Percentiles rank a stretch among this genome's conserved stretches.
These are phyloP conservation scores for Neoascochyta sp. DNA, from an alignment of 2,329 filamentous ascomycete species.

Conservation along the genomic window DNA sequence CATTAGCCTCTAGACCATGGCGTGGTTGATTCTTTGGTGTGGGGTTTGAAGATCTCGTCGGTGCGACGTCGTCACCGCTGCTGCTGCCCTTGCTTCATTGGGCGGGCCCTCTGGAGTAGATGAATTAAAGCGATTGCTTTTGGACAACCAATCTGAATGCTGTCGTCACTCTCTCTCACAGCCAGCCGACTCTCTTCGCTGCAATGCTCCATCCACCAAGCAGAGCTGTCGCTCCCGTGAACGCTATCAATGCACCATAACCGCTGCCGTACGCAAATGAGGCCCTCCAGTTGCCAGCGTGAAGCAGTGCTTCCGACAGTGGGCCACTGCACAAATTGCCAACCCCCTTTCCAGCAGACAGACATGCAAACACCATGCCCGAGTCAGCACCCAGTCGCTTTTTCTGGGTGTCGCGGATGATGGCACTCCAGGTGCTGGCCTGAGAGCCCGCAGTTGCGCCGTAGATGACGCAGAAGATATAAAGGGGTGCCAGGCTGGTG, in stretches of 20 bases:
- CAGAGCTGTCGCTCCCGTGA: conserved; percentile 42
- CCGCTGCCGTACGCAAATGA: conserved; percentile 42
- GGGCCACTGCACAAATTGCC: conserved; percentile 52
- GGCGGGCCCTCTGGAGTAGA: too few relatives aligned
- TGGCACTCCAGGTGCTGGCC: conserved; percentile 44
- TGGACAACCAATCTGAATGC: background rate
- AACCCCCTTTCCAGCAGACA: conserved; percentile 50
- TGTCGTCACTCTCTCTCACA: conserved; percentile 10
- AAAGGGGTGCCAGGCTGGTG: conserved; percentile 40
- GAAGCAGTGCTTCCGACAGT: conserved; percentile 47
- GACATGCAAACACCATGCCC: conserved; percentile 48
- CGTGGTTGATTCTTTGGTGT: background rate
- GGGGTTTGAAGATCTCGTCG: background rate
- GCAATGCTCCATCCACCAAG: conserved; percentile 29
- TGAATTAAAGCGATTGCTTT: too few relatives aligned
- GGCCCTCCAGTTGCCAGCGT: conserved; percentile 36
- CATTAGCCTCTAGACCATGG: background rate
- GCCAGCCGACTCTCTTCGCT: conserved; percentile 31
- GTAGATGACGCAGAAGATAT: conserved; percentile 44
- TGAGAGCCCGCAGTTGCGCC: conserved; percentile 43
- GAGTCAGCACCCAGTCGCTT: conserved; percentile 41
- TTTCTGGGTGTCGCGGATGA: conserved; percentile 43
- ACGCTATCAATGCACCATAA: conserved; percentile 43
- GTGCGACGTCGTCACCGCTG: too few relatives aligned
- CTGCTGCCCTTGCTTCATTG: too few relatives aligned